A percentile compares a stretch with the other conserved stretches of the same genome.
phyloP scores from a whole-genome alignment of 805 yeast genomes.

The Kuraishia floccosa region DNA sequence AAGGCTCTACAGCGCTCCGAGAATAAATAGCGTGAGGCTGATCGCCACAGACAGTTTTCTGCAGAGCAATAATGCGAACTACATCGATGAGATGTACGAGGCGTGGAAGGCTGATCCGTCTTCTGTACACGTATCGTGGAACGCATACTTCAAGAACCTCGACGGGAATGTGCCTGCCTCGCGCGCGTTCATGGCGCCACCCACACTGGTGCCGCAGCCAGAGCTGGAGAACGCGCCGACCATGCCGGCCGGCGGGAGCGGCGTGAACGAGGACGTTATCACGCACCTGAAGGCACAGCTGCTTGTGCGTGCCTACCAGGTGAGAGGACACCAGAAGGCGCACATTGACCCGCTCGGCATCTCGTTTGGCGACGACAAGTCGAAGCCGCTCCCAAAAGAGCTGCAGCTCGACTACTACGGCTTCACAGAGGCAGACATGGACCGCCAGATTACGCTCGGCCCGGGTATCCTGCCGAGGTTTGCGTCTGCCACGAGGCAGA shows the following conservation, averaged over 20 bases:
- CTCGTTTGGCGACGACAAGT: slow-evolving; percentile 60
- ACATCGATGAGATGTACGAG: slow-evolving; percentile 95
- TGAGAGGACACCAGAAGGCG: slow-evolving; percentile 95
- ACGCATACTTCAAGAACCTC: slow-evolving; percentile 89
- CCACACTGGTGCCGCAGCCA: slow-evolving; percentile 75
- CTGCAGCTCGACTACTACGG: slow-evolving; percentile 88
- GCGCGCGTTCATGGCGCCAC: slow-evolving; percentile 82
- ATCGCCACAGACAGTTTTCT: slow-evolving; percentile 61
- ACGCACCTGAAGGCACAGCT: slow-evolving; percentile 92
- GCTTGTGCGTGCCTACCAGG: slow-evolving; percentile 96
- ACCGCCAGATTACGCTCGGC: slow-evolving; percentile 79
- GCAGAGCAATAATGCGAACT: slow-evolving; percentile 76
- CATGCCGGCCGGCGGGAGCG: slow-evolving; percentile 33
- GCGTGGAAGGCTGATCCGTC: slow-evolving; percentile 89
- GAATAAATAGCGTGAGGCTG: slow-evolving; percentile 5
- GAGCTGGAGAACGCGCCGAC: slow-evolving; percentile 59
- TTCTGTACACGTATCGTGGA: slow-evolving; percentile 94
- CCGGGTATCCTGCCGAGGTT: slow-evolving; percentile 97
- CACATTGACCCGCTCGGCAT: slow-evolving; percentile 92
- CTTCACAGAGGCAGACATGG: slow-evolving; percentile 77
- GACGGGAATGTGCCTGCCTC: slow-evolving; percentile 63
- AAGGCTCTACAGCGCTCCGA: background rate
- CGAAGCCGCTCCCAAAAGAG: slow-evolving; percentile 60
- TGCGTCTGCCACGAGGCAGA: slow-evolving; percentile 45
- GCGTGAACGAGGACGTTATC: slow-evolving; percentile 51